Evolutionary conservation across 2,329 filamentous ascomycete genomes (phyloP).

Genomic region (Fusarium aywerte): DNA sequence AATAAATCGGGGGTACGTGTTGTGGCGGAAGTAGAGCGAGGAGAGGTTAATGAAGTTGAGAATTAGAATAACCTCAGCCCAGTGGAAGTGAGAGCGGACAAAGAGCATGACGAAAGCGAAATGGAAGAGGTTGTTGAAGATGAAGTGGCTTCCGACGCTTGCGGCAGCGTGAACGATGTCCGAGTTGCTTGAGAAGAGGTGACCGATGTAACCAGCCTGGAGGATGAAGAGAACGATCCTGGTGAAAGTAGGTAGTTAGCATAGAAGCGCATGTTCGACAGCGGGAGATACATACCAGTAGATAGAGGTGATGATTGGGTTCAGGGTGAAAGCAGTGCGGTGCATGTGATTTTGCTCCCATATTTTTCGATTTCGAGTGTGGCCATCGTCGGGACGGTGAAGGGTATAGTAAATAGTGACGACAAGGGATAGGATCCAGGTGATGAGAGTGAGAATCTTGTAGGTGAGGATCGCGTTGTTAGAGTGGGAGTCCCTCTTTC

Average conservation of each 20-base stretch:
- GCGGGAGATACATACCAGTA: conserved; percentile 71
- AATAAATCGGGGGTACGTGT: conserved; percentile 76
- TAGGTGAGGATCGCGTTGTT: conserved; percentile 73
- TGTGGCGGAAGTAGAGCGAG: conserved; percentile 83
- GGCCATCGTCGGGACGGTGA: conserved; percentile 71
- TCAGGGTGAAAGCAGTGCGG: conserved; percentile 80
- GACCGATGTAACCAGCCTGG: conserved; percentile 79
- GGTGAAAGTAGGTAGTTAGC: not conserved
- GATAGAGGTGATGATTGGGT: conserved; percentile 70
- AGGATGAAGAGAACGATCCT: conserved; percentile 80
- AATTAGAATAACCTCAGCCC: conserved; percentile 79
- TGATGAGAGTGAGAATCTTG: conserved; percentile 78
- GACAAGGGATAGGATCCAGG: conserved; percentile 79
- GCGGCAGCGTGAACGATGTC: conserved; percentile 75
- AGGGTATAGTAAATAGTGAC: conserved; percentile 80
- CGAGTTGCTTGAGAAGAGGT: conserved; percentile 76
- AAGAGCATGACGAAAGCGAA: conserved; percentile 87
- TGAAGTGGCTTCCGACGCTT: conserved; percentile 85
- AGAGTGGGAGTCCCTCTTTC: conserved; percentile 73
- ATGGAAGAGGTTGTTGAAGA: conserved; percentile 84
- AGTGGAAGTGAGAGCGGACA: conserved; percentile 78
- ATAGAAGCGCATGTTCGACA: not conserved
- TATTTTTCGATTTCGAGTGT: conserved; percentile 70
- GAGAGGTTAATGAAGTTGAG: conserved; percentile 86
- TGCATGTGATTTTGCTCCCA: conserved; percentile 77